phyloP scores from a whole-genome alignment of 208 protist species.

The Trypanosoma theileri region DNA sequence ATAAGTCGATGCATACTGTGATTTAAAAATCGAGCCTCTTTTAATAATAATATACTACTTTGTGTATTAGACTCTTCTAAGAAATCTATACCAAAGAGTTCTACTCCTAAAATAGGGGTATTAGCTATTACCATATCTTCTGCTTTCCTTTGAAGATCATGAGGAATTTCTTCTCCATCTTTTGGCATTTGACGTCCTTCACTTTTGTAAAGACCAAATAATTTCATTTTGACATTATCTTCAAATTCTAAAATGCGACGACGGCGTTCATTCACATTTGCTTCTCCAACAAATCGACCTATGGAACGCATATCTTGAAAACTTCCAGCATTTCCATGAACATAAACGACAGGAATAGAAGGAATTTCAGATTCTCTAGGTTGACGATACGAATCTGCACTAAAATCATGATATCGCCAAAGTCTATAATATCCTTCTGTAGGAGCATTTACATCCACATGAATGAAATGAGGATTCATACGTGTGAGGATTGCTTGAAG shows the following conservation, averaged over 20 bases:
- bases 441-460: constrained; percentile 36
- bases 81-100: constrained; percentile 74
- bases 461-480: constrained; percentile 47
- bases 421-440: constrained; percentile 55
- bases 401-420: constrained; percentile 67
- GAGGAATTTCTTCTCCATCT: constrained; percentile 38
- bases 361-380: constrained; percentile 25
- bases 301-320: constrained; percentile 72
- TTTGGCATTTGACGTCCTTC: constrained; percentile 16
- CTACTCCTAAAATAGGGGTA: constrained; percentile 51
- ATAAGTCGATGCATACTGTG: constrained; percentile 59
- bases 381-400: constrained; percentile 46
- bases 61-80: constrained; percentile 73
- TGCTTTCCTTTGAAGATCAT: constrained; percentile 38
- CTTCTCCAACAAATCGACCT: constrained; percentile 66
- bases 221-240: constrained; percentile 38
- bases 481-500: constrained; percentile 52
- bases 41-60: constrained; percentile 51
- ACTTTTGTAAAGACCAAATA: constrained; percentile 27
- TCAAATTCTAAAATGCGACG: constrained; percentile 31
- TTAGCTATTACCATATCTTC: constrained; percentile 39
- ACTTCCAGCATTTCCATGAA: constrained; percentile 82
- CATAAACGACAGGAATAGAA: constrained; percentile 67
- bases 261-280: constrained; percentile 47
- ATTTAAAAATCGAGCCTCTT: constrained; percentile 71